phyloP scores from a whole-genome alignment of 2,329 filamentous ascomycete genomes.

The Gyromitra esculenta region DNA sequence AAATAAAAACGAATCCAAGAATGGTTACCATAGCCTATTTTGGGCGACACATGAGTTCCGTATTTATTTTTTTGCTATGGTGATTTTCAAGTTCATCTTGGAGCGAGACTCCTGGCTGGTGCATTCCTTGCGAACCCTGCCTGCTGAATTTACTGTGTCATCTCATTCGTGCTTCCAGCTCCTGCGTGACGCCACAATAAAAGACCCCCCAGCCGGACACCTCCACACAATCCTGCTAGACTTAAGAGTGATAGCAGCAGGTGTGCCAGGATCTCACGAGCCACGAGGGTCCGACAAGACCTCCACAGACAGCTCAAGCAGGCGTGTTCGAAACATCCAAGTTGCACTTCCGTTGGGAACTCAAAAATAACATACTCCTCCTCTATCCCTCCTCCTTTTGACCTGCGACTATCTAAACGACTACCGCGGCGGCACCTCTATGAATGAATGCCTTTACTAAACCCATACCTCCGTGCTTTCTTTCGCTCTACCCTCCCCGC shows the following conservation, averaged over 20 bases:
- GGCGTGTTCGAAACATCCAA: constrained; percentile 16
- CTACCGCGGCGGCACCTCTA: constrained; percentile 58
- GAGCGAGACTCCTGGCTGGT: constrained; percentile 17
- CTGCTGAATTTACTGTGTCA: not conserved
- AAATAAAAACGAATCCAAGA: too few relatives aligned
- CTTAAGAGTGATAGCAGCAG: constrained; percentile 30
- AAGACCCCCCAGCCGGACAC: constrained; percentile 17
- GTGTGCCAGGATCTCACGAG: constrained; percentile 35
- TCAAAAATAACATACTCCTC: constrained; percentile 8
- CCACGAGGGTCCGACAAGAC: constrained; percentile 32
- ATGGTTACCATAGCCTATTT: too few relatives aligned
- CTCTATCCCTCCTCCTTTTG: not conserved
- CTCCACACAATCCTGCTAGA: constrained; percentile 22
- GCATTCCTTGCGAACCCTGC: not conserved
- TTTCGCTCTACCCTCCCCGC: constrained; percentile 92
- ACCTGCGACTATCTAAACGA: constrained; percentile 16
- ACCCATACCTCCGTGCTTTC: constrained; percentile 98
- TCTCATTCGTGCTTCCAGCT: constrained; percentile 4
- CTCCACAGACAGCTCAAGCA: constrained; percentile 24
- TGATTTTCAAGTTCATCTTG: constrained; percentile 20
- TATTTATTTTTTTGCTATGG: not conserved
- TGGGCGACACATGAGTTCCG: too few relatives aligned
- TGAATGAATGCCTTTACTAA: constrained; percentile 98
- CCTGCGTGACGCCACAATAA: constrained; percentile 35
- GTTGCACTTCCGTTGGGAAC: constrained; percentile 18